Evolutionary conservation across 1,284 basidiomycete species (phyloP).

Genomic region (Trichosporon coremiiforme): DNA sequence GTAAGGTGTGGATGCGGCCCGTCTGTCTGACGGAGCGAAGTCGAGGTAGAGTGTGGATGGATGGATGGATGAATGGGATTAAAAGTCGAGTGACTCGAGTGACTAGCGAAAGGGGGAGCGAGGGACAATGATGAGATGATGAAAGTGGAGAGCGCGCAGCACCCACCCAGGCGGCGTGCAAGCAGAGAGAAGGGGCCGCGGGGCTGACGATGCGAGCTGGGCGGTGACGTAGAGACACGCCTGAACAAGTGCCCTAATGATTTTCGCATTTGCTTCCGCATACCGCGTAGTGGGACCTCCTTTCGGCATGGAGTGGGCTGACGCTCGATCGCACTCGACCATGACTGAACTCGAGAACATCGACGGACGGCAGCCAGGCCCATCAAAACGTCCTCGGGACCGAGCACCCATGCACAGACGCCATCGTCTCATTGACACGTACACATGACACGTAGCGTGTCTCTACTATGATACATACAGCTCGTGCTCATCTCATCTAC

Average conservation of each 20-base stretch:
- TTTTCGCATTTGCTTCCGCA: background rate
- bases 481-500: background rate
- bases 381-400: background rate
- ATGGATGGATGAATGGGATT: conserved; percentile 1
- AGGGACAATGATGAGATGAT: conserved; percentile 10
- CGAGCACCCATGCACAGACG: conserved; percentile 9
- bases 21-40: background rate
- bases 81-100: conserved; percentile 6
- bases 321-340: too few species aligned
- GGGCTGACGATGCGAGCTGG: background rate
- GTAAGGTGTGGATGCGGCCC: conserved; percentile 11
- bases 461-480: background rate
- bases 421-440: background rate
- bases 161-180: too few species aligned
- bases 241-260: background rate
- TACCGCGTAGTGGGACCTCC: background rate
- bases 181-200: too few species aligned
- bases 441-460: background rate
- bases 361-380: too few species aligned
- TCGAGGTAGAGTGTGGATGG: too few species aligned
- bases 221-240: background rate
- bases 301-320: too few species aligned
- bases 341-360: too few species aligned
- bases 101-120: too few species aligned
- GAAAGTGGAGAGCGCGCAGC: background rate